These are phyloP conservation scores for Mortierella claussenii DNA, from an alignment of 192 early-diverging fungal species.

Conservation along the genomic window DNA sequence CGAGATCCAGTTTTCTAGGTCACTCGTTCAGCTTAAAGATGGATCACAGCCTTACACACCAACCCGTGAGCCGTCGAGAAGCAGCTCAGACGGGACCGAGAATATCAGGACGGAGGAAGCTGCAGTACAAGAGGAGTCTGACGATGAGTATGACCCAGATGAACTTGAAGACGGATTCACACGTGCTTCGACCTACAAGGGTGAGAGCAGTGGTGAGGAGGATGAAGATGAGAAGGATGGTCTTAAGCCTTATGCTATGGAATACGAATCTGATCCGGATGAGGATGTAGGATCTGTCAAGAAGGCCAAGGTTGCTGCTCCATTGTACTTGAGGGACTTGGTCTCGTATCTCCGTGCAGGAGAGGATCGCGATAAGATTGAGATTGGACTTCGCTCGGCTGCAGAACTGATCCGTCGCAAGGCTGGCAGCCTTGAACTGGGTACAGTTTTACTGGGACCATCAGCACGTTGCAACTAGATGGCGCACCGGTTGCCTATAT, in stretches of 20 bases:
- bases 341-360: conserved; percentile 27
- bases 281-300: conserved; percentile 19
- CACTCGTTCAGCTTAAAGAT: conserved; percentile 29
- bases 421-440: conserved; percentile 34
- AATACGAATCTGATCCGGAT: conserved; percentile 42
- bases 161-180: conserved; percentile 2
- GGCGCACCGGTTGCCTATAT: neutral
- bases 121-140: neutral
- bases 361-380: conserved; percentile 45
- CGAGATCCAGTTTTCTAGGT: conserved; percentile 24
- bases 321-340: conserved; percentile 31
- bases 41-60: conserved; percentile 9
- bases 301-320: conserved; percentile 24
- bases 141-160: conserved; percentile 44
- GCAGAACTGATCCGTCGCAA: conserved; percentile 48
- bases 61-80: neutral
- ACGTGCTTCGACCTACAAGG: neutral
- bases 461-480: neutral
- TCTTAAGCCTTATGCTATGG: conserved; percentile 39
- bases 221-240: conserved; percentile 40
- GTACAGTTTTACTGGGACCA: neutral
- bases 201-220: conserved; percentile 6
- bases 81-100: neutral
- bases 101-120: neutral
- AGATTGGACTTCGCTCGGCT: conserved; percentile 21